Evolutionary conservation across 192 early-diverging fungal species (phyloP).

Genomic region (Funneliformis mosseae): DNA sequence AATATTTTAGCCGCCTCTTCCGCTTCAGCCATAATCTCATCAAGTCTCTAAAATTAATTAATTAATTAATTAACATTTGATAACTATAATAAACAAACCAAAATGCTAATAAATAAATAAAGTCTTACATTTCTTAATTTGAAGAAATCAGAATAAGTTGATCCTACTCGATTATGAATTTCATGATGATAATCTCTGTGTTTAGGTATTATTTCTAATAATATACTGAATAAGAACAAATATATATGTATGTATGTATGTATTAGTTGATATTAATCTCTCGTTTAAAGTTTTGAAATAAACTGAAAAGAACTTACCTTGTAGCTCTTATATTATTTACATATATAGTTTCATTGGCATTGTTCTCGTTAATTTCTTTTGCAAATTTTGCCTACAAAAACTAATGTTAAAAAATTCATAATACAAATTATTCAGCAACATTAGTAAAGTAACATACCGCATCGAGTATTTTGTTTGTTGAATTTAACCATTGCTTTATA

Average conservation of each 20-base stretch:
- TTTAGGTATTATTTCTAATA: slow-evolving; percentile 21
- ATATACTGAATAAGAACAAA: background rate
- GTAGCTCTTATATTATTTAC: slow-evolving; percentile 7
- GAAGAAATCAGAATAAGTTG: background rate
- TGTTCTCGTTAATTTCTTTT: too few relatives aligned
- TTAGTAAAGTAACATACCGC: too few relatives aligned
- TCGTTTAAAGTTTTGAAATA: background rate
- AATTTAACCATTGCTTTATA: background rate
- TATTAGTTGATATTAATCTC: too few relatives aligned
- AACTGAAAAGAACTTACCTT: background rate
- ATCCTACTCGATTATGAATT: background rate
- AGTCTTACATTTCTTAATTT: background rate
- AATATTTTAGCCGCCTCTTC: background rate
- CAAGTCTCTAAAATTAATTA: background rate
- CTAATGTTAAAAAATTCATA: too few relatives aligned
- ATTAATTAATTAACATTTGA: background rate
- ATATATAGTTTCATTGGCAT: background rate
- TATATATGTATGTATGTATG: too few relatives aligned
- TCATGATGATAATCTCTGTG: background rate
- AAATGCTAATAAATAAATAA: background rate
- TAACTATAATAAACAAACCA: background rate
- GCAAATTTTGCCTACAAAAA: too few relatives aligned
- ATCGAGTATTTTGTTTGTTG: background rate
- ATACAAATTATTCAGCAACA: too few relatives aligned
- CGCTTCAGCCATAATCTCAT: background rate